These are phyloP conservation scores for Penicillium macrosclerotiorum DNA, from an alignment of 495 filamentous ascomycete species.

Conservation along the genomic window DNA sequence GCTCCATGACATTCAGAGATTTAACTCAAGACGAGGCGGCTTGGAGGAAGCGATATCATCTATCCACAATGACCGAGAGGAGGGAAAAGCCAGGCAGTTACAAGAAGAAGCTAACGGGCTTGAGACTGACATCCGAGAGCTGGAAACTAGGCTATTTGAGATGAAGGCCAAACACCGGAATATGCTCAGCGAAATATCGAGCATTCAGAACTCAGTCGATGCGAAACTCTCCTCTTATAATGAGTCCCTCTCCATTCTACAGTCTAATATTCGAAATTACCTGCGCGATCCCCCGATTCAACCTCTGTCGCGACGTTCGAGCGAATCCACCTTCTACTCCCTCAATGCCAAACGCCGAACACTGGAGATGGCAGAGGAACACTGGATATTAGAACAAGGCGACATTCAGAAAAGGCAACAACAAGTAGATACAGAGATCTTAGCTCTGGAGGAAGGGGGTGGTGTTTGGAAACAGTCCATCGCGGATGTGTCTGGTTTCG, in stretches of 20 bases:
- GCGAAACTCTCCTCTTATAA: constrained; percentile 60
- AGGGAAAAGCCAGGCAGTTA: constrained; percentile 37
- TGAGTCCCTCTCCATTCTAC: constrained; percentile 52
- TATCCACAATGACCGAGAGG: constrained; percentile 38
- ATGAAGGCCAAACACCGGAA: constrained; percentile 63
- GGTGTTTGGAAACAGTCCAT: constrained; percentile 74
- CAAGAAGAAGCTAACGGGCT: constrained; percentile 52
- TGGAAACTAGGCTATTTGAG: constrained; percentile 64
- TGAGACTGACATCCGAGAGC: constrained; percentile 58
- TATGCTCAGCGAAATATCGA: constrained; percentile 58
- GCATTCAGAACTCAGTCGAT: constrained; percentile 61
- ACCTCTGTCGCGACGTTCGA: constrained; percentile 35
- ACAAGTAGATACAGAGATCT: constrained; percentile 64
- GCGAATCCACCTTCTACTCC: constrained; percentile 41
- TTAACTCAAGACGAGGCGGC: constrained; percentile 50
- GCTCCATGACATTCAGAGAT: constrained; percentile 58
- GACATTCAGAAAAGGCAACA: constrained; percentile 55
- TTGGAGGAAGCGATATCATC: constrained; percentile 45
- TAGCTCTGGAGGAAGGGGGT: constrained; percentile 80
- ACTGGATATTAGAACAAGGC: constrained; percentile 67
- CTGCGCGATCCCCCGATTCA: constrained; percentile 42
- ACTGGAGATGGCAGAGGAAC: constrained; percentile 71
- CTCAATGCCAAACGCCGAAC: constrained; percentile 70
- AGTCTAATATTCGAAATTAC: constrained; percentile 48
- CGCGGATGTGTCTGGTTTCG: constrained; percentile 63